Evolutionary conservation across 164 flowering plant species (phyloP), one percentile per base, ranked within the genome.

Genomic region (Vitis riparia): DNA sequence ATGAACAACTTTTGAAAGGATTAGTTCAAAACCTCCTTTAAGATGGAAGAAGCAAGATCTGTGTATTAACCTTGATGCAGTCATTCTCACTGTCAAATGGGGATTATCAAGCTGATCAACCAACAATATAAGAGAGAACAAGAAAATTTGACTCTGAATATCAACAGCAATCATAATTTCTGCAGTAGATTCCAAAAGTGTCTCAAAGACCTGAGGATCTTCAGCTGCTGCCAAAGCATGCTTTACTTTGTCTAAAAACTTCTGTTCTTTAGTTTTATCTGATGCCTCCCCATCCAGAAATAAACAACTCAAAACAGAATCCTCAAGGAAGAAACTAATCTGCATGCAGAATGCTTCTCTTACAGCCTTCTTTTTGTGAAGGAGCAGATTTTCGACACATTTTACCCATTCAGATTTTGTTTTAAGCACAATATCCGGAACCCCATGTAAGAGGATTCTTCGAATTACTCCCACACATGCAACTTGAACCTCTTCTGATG

Each of bases 31-130:
- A 60, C 95, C 97, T 67, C 95, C 98, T 80, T 79, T 85, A 29
- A 82, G 75, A 78, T 92, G 98, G 70, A 84, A 82, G 65, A 66
- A 68, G 72, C 98, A 92, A 55, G 97, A 84, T 66, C 76, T 84
- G 13, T 78, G 80, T 68, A 96, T 91, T 66, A 89, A 77, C 67
- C 82, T 86, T 59, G 99, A 86, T 15, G 94, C 92, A 68, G 77
- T 80, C 71, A 86, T 79, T 81, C 95, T 86, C 76, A 93, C 91
- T 0, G 84, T 81, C 75, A 88, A 51, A 77, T 85, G 85, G 49
- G 81, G 81, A 83, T 80, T 88, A 76, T 93, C 99, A 70, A 96
- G 95, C 79, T 93, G 97, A 77, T 90, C 93, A 77, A 96, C 88
- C 85, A 96, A 77, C 72, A 93, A 73, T 64, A 89, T 75, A 62